These are phyloP conservation scores for Pogostemon cablin DNA, from an alignment of 257 asterid genomes.

Conservation along the genomic window DNA sequence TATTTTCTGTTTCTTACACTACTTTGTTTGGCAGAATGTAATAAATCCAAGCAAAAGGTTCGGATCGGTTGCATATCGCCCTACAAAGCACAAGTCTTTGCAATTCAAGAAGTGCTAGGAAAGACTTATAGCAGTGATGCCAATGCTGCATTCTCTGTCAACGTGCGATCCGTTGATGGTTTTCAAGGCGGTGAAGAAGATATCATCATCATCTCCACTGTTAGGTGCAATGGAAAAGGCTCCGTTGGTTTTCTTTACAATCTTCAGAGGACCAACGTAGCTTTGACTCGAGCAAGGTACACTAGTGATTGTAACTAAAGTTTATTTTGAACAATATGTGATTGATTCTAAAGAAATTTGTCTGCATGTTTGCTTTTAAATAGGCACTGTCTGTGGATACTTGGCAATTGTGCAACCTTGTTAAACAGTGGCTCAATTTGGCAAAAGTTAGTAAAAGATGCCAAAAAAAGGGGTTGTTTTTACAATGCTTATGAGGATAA, in stretches of 20 bases:
- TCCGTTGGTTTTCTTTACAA: conserved; percentile 70
- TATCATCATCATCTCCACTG: conserved; percentile 67
- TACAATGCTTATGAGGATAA: conserved; percentile 45
- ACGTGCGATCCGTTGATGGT: conserved; percentile 70
- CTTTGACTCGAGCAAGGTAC: conserved; percentile 79
- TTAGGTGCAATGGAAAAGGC: conserved; percentile 61
- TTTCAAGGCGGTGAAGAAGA: conserved; percentile 92
- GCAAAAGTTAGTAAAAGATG: conserved; percentile 54
- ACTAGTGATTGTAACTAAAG: background rate
- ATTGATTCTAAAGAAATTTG: too few relatives aligned
- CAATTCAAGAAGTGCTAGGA: conserved; percentile 52
- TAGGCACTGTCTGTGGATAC: conserved; percentile 70
- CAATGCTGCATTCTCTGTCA: conserved; percentile 55
- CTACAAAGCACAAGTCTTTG: conserved; percentile 68
- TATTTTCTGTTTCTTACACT: background rate
- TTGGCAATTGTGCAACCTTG: conserved; percentile 63
- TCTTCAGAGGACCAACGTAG: conserved; percentile 60
- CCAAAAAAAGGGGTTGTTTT: conserved; percentile 57
- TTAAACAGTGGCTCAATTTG: conserved; percentile 57
- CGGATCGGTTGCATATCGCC: conserved; percentile 80
- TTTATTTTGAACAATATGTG: background rate
- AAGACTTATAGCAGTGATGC: conserved; percentile 49
- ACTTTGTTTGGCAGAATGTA: conserved; percentile 43
- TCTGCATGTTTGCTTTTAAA: background rate
- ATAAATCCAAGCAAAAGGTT: conserved; percentile 42